These are phyloP conservation scores for Scedosporium boydii DNA, from an alignment of 2,329 filamentous ascomycete genomes.

Conservation along the genomic window DNA sequence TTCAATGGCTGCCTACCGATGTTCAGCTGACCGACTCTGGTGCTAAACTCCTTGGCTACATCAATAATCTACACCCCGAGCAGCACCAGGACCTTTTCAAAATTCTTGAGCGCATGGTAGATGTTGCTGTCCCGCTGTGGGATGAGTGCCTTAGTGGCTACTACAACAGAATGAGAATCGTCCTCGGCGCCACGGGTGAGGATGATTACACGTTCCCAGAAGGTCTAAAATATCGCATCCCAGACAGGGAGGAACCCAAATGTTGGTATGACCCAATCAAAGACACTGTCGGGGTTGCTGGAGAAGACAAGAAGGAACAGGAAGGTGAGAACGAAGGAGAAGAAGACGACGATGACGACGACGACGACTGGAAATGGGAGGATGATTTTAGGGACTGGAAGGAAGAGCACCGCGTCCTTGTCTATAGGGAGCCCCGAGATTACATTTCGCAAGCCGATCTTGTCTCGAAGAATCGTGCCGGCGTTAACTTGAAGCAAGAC, in stretches of 20 bases:
- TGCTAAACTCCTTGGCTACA: constrained; percentile 36
- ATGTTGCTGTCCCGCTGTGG: not conserved
- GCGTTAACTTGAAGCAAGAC: constrained; percentile 2
- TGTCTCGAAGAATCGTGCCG: constrained; percentile 1
- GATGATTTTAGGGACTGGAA: constrained; percentile 11
- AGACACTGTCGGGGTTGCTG: constrained; percentile 3
- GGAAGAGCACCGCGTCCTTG: constrained; percentile 7
- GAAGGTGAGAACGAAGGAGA: constrained; percentile 9
- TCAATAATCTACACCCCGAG: constrained; percentile 42
- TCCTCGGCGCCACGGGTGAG: not conserved
- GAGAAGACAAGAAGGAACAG: constrained; percentile 9
- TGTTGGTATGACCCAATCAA: not conserved
- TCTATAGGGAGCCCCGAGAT: constrained; percentile 13
- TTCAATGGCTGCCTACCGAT: constrained; percentile 41
- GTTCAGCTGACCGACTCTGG: constrained; percentile 28
- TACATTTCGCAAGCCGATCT: constrained; percentile 8
- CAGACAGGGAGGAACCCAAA: not conserved
- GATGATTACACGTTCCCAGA: constrained; percentile 1
- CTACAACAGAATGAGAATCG: not conserved
- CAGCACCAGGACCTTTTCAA: constrained; percentile 27
- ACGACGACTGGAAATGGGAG: constrained; percentile 10
- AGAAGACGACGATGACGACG: constrained; percentile 2
- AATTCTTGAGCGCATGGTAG: constrained; percentile 26
- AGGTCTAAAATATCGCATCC: constrained; percentile 1
- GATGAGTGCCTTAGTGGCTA: not conserved